Percentiles rank a stretch among this genome's conserved stretches.
phyloP scores from a whole-genome alignment of 1,284 basidiomycete species.

The Wallemia hederae region DNA sequence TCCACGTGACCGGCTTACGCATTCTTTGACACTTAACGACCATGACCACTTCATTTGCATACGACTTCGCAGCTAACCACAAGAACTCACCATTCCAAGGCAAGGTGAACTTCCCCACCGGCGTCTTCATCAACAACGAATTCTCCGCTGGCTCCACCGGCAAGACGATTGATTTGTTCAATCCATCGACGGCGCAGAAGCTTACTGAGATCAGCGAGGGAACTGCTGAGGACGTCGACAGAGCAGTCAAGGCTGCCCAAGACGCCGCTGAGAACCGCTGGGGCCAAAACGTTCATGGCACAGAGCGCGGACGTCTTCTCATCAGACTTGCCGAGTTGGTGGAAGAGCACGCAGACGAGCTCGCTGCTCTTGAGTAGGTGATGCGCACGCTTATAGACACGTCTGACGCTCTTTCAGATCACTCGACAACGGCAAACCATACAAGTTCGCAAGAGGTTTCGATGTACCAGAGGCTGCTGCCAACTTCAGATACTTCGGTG shows the following conservation, averaged over 20 bases:
- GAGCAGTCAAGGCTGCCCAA: slow-evolving; percentile 43
- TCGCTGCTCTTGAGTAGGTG: slow-evolving; percentile 12
- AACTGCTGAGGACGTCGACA: slow-evolving; percentile 39
- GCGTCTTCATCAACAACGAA: slow-evolving; percentile 56
- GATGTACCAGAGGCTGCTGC: slow-evolving; percentile 42
- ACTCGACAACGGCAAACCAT: slow-evolving; percentile 60
- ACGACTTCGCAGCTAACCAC: not conserved
- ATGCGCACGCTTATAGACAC: slow-evolving; percentile 2
- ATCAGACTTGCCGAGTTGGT: slow-evolving; percentile 47
- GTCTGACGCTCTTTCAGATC: slow-evolving; percentile 24
- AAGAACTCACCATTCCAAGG: not conserved
- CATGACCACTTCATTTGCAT: not conserved
- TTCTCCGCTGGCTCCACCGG: slow-evolving; percentile 38
- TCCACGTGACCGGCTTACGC: not conserved
- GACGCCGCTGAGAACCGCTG: slow-evolving; percentile 43
- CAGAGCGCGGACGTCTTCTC: slow-evolving; percentile 32
- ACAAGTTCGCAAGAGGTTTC: slow-evolving; percentile 33
- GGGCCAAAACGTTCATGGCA: slow-evolving; percentile 43
- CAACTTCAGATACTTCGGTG: slow-evolving; percentile 44
- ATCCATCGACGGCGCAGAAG: slow-evolving; percentile 41
- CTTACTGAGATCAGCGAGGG: slow-evolving; percentile 38
- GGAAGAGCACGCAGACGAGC: slow-evolving; percentile 35
- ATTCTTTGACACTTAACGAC: not conserved
- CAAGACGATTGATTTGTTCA: slow-evolving; percentile 37
- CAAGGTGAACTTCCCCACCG: slow-evolving; percentile 25